Evolutionary conservation across 257 asterid genomes (phyloP).

Genomic region (Plantago major): DNA sequence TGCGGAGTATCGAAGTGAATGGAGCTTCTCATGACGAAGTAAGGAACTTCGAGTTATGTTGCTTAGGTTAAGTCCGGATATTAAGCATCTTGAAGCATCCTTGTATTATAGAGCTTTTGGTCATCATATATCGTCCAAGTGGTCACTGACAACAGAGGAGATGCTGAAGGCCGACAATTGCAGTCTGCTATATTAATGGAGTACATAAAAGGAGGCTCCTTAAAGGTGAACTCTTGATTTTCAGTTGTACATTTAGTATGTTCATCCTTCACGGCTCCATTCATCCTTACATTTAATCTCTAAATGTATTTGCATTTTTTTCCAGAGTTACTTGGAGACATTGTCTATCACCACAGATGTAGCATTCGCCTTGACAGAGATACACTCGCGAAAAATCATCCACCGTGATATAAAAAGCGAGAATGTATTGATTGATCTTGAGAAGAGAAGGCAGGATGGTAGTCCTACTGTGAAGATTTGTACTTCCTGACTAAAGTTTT

Average conservation of each 20-base stretch:
- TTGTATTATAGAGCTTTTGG: slow-evolving; percentile 78
- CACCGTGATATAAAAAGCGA: slow-evolving; percentile 95
- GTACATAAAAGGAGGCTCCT: slow-evolving; percentile 83
- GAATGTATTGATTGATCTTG: slow-evolving; percentile 74
- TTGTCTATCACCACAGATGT: slow-evolving; percentile 70
- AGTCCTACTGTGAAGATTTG: slow-evolving; percentile 82
- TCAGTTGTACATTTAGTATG: no score
- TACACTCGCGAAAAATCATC: slow-evolving; percentile 70
- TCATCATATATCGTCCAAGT: slow-evolving; percentile 82
- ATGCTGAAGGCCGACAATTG: slow-evolving; percentile 45
- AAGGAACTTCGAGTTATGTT: slow-evolving; percentile 64
- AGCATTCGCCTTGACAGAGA: slow-evolving; percentile 64
- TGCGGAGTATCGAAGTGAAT: slow-evolving; percentile 57
- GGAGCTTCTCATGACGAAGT: slow-evolving; percentile 59
- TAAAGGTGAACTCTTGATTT: slow-evolving; percentile 47
- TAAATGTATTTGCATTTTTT: no score
- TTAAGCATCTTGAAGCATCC: slow-evolving; percentile 73
- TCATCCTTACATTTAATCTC: no score
- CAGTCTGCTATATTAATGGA: slow-evolving; percentile 84
- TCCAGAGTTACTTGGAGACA: slow-evolving; percentile 64
- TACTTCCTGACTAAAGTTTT: no score
- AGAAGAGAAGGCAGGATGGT: slow-evolving; percentile 57
- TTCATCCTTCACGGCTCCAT: no score
- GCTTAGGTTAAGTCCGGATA: slow-evolving; percentile 88
- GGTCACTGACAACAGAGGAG: slow-evolving; percentile 52